Conservation (phyloP, 1,284 basidiomycete genomes). For the Cryptococcus maquisensis region DNA sequence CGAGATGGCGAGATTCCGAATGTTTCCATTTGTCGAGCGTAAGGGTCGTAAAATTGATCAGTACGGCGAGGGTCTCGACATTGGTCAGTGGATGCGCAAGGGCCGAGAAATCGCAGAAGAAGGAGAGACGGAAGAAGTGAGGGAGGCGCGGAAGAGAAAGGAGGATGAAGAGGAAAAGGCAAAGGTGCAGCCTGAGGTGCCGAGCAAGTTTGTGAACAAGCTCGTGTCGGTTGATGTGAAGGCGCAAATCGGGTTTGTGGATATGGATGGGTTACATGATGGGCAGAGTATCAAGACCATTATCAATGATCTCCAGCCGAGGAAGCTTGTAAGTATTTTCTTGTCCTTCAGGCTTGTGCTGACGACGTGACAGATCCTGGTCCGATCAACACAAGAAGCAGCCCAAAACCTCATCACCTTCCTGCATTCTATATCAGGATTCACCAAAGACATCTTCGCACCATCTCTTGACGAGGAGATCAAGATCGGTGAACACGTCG, state of each 20-base stretch:
- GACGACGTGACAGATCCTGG: constrained; percentile 65
- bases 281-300: constrained; percentile 95
- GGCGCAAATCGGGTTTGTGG: constrained; percentile 83
- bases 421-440: constrained; percentile 71
- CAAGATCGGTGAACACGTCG: constrained; percentile 91
- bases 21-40: constrained; percentile 96
- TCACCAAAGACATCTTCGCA: constrained; percentile 86
- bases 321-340: constrained; percentile 68
- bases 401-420: constrained; percentile 71
- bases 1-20: constrained; percentile 66
- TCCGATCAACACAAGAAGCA: constrained; percentile 66
- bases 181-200: constrained; percentile 72
- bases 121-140: constrained; percentile 71
- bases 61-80: constrained; percentile 92
- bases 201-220: constrained; percentile 83
- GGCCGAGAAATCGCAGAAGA: constrained; percentile 84
- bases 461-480: constrained; percentile 69
- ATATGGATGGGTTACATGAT: constrained; percentile 94
- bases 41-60: constrained; percentile 85
- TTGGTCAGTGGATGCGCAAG: constrained; percentile 86
- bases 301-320: constrained; percentile 90
- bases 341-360: background rate
- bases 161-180: constrained; percentile 70
- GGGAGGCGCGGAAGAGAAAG: constrained; percentile 65
- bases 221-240: constrained; percentile 69